Evolutionary conservation across 2,329 filamentous ascomycete species (phyloP).

Genomic region (Cladosporium oxysporum): DNA sequence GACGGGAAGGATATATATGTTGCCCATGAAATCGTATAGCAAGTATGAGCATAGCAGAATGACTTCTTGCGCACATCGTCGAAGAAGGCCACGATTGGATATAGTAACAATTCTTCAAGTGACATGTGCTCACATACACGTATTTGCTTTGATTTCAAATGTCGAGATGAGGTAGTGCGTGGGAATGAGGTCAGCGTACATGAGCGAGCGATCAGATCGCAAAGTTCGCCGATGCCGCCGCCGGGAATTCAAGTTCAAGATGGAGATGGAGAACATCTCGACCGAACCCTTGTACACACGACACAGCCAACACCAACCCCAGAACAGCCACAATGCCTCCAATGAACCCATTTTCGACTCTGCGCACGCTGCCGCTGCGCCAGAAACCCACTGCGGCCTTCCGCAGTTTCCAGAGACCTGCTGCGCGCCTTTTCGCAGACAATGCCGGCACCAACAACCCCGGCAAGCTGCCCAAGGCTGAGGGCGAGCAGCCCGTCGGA

Average conservation of each 20-base stretch:
- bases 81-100: not conserved
- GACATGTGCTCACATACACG: not conserved
- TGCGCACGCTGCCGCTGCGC: conserved; percentile 18
- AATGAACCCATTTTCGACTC: conserved; percentile 14
- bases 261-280: conserved; percentile 12
- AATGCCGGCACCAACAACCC: conserved; percentile 19
- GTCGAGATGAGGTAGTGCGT: not conserved
- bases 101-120: not conserved
- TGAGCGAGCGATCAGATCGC: not conserved
- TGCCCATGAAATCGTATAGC: not conserved
- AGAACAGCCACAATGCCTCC: conserved; percentile 17
- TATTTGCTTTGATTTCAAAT: not conserved
- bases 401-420: conserved; percentile 16
- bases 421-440: conserved; percentile 17
- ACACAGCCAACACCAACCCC: not conserved
- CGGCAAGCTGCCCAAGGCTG: conserved; percentile 23
- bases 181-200: conserved; percentile 18
- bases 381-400: conserved; percentile 9
- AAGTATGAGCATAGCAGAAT: not conserved
- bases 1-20: not conserved
- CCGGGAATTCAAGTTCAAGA: conserved; percentile 7
- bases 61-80: not conserved
- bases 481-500: conserved; percentile 40
- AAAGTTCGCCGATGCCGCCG: conserved; percentile 9
- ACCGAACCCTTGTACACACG: not conserved